phyloP scores from a whole-genome alignment of 768 basidiomycete species.

The Galerina marginata region DNA sequence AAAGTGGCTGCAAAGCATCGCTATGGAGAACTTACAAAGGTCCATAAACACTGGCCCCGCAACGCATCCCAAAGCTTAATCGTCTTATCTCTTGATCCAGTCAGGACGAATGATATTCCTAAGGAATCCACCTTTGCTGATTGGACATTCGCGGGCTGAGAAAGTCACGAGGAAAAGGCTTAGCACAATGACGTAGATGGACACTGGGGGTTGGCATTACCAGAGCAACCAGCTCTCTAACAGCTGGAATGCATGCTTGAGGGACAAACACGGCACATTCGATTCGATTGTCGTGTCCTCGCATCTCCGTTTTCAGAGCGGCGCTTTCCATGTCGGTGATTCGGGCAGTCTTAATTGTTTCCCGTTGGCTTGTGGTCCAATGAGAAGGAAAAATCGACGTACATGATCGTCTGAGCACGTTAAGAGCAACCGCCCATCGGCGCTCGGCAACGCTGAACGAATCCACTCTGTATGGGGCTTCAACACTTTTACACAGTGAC shows the following conservation, averaged over 20 bases:
- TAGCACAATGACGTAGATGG: not conserved
- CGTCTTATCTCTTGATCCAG: constrained; percentile 89
- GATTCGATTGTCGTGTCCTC: constrained; percentile 88
- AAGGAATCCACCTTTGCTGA: constrained; percentile 33
- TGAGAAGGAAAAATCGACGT: constrained; percentile 25
- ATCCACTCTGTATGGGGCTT: constrained; percentile 83
- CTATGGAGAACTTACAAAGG: constrained; percentile 55
- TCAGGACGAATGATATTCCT: constrained; percentile 64
- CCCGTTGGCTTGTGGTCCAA: not conserved
- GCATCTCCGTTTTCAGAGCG: constrained; percentile 79
- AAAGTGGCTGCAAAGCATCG: not conserved
- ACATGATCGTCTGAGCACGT: constrained; percentile 92
- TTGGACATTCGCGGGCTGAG: constrained; percentile 28
- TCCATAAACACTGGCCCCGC: constrained; percentile 81
- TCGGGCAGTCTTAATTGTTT: constrained; percentile 22
- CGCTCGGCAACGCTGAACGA: constrained; percentile 64
- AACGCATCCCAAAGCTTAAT: constrained; percentile 91
- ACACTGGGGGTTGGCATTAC: constrained; percentile 37
- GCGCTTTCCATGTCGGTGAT: constrained; percentile 48
- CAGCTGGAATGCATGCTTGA: constrained; percentile 70
- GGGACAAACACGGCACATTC: constrained; percentile 86
- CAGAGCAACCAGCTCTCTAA: constrained; percentile 78
- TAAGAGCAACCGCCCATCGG: constrained; percentile 75
- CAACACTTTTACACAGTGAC: constrained; percentile 62
- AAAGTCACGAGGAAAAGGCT: not conserved